Conservation (phyloP, 495 filamentous ascomycete species). For the Penicillium angulare region DNA sequence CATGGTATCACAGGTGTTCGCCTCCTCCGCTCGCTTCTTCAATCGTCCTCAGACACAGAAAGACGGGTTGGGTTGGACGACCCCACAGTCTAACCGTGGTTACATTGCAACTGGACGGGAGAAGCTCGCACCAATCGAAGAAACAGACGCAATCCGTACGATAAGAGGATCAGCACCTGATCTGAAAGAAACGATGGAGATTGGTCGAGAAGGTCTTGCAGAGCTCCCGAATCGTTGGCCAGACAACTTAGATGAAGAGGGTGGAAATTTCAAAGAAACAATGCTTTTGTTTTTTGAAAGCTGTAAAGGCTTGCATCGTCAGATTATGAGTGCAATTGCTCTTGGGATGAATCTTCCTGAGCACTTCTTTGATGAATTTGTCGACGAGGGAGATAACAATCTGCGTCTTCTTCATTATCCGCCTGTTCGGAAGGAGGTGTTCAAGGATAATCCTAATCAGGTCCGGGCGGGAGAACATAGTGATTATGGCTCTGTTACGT, state of each 20-base stretch:
- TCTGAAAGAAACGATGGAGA: constrained; percentile 82
- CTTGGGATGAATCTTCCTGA: constrained; percentile 74
- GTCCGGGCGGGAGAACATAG: constrained; percentile 84
- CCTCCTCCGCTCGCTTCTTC: constrained; percentile 76
- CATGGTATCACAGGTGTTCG: constrained; percentile 62
- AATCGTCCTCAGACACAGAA: constrained; percentile 66
- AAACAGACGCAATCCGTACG: constrained; percentile 56
- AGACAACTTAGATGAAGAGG: constrained; percentile 55
- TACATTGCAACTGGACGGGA: constrained; percentile 76
- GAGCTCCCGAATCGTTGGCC: constrained; percentile 82
- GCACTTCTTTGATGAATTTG: constrained; percentile 74
- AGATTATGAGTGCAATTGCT: constrained; percentile 87
- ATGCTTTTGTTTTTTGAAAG: constrained; percentile 72
- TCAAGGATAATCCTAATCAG: constrained; percentile 66
- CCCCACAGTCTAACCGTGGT: constrained; percentile 72
- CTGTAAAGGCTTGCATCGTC: constrained; percentile 72
- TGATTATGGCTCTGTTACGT: constrained; percentile 85
- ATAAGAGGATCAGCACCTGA: constrained; percentile 64
- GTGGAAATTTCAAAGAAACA: constrained; percentile 61
- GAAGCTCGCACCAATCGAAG: constrained; percentile 63
- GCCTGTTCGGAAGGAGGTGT: constrained; percentile 62
- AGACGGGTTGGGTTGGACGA: constrained; percentile 66
- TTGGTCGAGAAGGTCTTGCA: constrained; percentile 70
- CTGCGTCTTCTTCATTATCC: constrained; percentile 91
- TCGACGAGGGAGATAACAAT: constrained; percentile 76